Evolutionary conservation across 208 protist genomes (phyloP), one percentile per base, ranked within the genome.

Genomic region (Leishmania guyanensis): DNA sequence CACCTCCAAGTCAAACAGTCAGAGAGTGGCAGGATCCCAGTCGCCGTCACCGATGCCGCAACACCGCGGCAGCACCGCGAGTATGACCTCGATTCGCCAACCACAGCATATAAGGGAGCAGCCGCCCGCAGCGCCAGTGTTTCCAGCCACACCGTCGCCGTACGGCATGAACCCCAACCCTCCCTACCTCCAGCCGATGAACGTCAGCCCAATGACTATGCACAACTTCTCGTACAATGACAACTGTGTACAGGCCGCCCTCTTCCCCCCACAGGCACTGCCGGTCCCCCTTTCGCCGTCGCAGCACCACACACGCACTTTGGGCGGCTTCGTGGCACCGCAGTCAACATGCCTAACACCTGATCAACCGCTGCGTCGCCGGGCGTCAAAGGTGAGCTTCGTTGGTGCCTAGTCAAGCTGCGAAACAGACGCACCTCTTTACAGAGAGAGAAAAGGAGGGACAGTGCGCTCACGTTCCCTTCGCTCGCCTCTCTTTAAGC

Each of bases 381-480:
- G 81, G 20, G 71, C 54, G 62, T 84, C 81, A 53, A 76, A 73
- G 36, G 81, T 84, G 36, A 70, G 81, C 60, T 84, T 84, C n/a
- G 14, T 80, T 5, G 75, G 53, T 33, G 53, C 80, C 4, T 73
- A 58, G 26, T 8, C 54, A 51, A 6, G 46, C 26, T n/a, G 43
- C 17, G 48, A 58, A 58, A 48, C 22, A 43, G 43, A 3, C 29
- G 43, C 17, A 1, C 46, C 0, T 14, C 16, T 22, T 6, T 54
- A 54, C 46, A 54, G 10, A 53, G 9, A 73, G 12, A 46, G 46
- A 54, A 46, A 33, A 17, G 26, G 22, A 16, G 1, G 6, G 9
- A 39, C 64, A 39, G n/a, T 46, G 43, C 43, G 43, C 2, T 46
- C 43, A 46, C 43, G 43, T 46, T 6, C 43, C 43, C 43, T 46